These are phyloP conservation scores for Brassica nigra DNA, from an alignment of 345 rosid genomes.

Conservation along the genomic window DNA sequence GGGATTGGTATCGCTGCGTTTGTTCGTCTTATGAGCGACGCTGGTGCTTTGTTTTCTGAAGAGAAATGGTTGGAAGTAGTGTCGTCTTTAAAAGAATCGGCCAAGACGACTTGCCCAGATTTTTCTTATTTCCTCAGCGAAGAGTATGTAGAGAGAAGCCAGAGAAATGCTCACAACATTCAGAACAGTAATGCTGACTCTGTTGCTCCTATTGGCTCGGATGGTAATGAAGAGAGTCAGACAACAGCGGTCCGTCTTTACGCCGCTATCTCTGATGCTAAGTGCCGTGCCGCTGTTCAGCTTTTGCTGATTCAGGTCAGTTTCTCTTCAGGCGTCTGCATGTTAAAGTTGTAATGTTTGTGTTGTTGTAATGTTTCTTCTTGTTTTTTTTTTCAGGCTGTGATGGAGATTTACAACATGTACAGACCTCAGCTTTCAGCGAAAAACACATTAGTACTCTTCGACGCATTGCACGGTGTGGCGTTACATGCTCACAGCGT, in stretches of 20 bases:
- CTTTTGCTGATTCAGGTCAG: slow-evolving; percentile 91
- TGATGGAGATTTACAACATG: slow-evolving; percentile 93
- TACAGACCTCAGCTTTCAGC: slow-evolving; percentile 73
- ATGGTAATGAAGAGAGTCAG: slow-evolving; percentile 54
- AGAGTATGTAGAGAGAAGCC: slow-evolving; percentile 46
- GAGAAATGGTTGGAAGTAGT: slow-evolving; percentile 97
- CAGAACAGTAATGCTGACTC: slow-evolving; percentile 51
- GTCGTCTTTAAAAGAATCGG: slow-evolving; percentile 80
- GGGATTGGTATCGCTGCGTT: slow-evolving; percentile 98
- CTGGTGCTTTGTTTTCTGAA: slow-evolving; percentile 83
- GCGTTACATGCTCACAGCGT: slow-evolving; percentile 80
- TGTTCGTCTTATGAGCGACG: slow-evolving; percentile 97
- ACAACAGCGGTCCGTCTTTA: slow-evolving; percentile 49
- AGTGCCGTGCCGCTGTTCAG: slow-evolving; percentile 97
- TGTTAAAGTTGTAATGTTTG: neutral
- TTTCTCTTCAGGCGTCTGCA: slow-evolving; percentile 9
- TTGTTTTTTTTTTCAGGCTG: slow-evolving; percentile 56
- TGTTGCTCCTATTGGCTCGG: slow-evolving; percentile 41
- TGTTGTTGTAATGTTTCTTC: neutral
- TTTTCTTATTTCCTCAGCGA: slow-evolving; percentile 62
- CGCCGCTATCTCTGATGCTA: slow-evolving; percentile 74
- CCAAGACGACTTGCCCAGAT: slow-evolving; percentile 83
- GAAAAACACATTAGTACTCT: slow-evolving; percentile 70
- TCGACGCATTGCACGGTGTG: slow-evolving; percentile 75
- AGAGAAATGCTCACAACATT: slow-evolving; percentile 37